A percentile compares a stretch with the other conserved stretches of the same genome.
Conservation (phyloP, 495 filamentous ascomycete species). For the Penicillium flavigenum region DNA sequence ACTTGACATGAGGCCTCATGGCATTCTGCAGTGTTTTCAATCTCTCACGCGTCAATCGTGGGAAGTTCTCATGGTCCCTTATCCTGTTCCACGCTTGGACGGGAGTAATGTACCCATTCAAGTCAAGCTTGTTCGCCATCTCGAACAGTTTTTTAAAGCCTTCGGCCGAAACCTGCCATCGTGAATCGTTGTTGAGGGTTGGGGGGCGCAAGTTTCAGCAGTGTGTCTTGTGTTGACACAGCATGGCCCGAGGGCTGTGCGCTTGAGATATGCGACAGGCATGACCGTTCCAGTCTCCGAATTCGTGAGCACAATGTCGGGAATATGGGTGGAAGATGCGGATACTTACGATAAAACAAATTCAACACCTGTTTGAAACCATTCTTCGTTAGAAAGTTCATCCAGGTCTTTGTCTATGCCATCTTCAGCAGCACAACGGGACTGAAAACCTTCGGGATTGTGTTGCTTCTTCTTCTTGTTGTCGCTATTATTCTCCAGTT, state of each 20-base stretch:
- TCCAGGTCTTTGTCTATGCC: neutral
- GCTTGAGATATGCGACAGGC: conserved; percentile 15
- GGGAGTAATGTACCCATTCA: conserved; percentile 21
- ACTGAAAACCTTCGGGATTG: too few species aligned
- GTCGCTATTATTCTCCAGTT: neutral
- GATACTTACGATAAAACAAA: conserved; percentile 23
- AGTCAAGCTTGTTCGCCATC: conserved; percentile 13
- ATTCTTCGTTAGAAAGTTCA: neutral
- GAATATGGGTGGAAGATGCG: neutral
- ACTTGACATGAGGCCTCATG: conserved; percentile 20
- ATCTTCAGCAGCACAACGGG: too few species aligned
- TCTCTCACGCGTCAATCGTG: neutral
- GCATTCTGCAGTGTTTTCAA: conserved; percentile 12
- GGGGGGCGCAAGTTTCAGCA: conserved; percentile 11
- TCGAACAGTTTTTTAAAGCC: conserved; percentile 19
- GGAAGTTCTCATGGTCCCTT: neutral
- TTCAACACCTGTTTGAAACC: conserved; percentile 17
- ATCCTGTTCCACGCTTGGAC: conserved; percentile 26
- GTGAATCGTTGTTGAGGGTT: neutral
- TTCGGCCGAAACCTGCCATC: conserved; percentile 16
- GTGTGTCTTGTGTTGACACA: conserved; percentile 16
- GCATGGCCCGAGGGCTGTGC: conserved; percentile 15
- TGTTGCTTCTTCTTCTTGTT: neutral
- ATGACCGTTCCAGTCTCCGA: conserved; percentile 21
- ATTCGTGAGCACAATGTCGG: neutral